Conservation (phyloP, 1,139 yeast genomes). For the Scheffersomyces titani region DNA sequence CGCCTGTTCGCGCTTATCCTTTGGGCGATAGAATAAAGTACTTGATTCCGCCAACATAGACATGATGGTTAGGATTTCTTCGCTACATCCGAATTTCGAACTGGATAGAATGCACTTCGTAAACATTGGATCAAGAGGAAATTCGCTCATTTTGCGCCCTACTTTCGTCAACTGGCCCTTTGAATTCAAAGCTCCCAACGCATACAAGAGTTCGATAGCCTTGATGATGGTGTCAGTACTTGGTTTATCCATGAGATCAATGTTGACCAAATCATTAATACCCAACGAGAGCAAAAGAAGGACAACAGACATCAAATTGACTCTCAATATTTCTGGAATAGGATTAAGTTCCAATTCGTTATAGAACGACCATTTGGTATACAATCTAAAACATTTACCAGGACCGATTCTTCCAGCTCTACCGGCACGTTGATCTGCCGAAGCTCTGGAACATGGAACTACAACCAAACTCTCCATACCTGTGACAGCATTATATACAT, state of each 20-base stretch:
- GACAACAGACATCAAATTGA: conserved; percentile 76
- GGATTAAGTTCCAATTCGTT: conserved; percentile 79
- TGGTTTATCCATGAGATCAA: conserved; percentile 90
- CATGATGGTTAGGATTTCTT: conserved; percentile 68
- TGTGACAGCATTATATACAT: conserved; percentile 74
- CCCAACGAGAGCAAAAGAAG: conserved; percentile 78
- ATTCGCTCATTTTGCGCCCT: conserved; percentile 88
- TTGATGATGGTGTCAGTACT: conserved; percentile 69
- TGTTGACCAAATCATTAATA: conserved; percentile 73
- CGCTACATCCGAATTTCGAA: conserved; percentile 56
- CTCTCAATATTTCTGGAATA: conserved; percentile 84
- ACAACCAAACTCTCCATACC: conserved; percentile 91
- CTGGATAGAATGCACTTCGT: conserved; percentile 74
- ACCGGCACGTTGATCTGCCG: conserved; percentile 96
- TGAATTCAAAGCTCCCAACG: conserved; percentile 86
- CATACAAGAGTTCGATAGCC: conserved; percentile 77
- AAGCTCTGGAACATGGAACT: conserved; percentile 87
- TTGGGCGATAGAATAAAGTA: conserved; percentile 71
- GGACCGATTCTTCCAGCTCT: conserved; percentile 98
- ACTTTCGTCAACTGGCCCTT: conserved; percentile 73
- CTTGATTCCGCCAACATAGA: conserved; percentile 85
- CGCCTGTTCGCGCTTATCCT: conserved; percentile 66
- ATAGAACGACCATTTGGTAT: conserved; percentile 81
- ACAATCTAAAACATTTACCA: conserved; percentile 88
- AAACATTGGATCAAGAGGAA: conserved; percentile 90